Base-by-base conservation (phyloP, 257 asterid species). In the Ilex asprella region DNA sequence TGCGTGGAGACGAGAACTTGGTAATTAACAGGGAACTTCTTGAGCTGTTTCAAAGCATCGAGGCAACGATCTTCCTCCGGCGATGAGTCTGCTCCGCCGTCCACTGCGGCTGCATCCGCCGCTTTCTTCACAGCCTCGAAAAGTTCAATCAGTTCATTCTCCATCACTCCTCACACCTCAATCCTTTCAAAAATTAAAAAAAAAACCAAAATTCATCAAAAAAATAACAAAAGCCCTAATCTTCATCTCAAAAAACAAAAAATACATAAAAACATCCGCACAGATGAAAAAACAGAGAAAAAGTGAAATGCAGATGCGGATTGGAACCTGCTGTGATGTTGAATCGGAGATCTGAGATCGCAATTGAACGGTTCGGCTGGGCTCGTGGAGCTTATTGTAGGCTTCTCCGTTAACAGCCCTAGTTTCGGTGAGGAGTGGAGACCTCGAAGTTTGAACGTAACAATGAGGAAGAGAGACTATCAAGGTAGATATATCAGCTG, bases 1-100 rank as follows among this genome's bases (percentile, higher is more conserved):
- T 88, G 92, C 10, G 95, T 81, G 60, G 96, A 88, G 39, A 91
- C 95, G 41, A 91, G 94, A 76, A 91, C 80, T 44, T 86, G 84
- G 74, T 91, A 91, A 77, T 75, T 88, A 47, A 91, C 89, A 31
- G 95, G 98, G 72, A 89, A 86, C 65, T 77, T 69, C 81, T 84
- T 85, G 64, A 92, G 97, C 64, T 39, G 79, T 59, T 78, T 81
- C 43, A 92, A 78, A 6, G 81, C 85, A 44, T 92, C 91, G 11
- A 92, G 66, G 68, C 95, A 86, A 16, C 79, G 27, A 7, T 53
- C 57, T 72, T 91, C 95, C 41, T 68, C 88, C 2, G 87, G 76
- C 4, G 86, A 79, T 5, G 71, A 70, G 65, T 79, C 88, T 11
- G 81, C 84, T 47, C 59, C 71, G 11, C 54, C 64, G 43, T 66